These are phyloP conservation scores for Quercus cerris DNA, from an alignment of 306 rosid genomes.

Conservation along the genomic window DNA sequence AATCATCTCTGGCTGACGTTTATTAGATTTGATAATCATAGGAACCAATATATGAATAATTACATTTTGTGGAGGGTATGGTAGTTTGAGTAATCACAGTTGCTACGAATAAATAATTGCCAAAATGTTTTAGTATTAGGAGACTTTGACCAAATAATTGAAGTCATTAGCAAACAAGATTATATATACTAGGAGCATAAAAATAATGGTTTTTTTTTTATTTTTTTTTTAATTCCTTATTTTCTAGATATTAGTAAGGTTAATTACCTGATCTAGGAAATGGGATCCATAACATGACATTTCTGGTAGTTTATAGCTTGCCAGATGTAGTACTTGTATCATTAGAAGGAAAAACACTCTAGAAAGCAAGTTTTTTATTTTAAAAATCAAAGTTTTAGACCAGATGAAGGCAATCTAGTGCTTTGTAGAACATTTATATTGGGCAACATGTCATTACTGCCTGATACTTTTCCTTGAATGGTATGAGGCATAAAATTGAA, in stretches of 20 bases:
- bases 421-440: not conserved
- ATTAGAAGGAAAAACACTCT: not conserved
- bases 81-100: not conserved
- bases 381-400: not conserved
- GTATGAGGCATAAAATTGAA: not conserved
- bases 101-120: not conserved
- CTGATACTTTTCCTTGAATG: no score
- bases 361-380: not conserved
- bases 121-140: not conserved
- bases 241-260: not conserved
- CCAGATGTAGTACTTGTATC: no score
- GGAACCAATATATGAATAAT: no score
- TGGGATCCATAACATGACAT: not conserved
- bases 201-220: not conserved
- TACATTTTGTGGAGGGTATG: no score
- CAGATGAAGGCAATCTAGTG: not conserved
- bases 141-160: not conserved
- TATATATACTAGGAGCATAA: not conserved
- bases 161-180: no score
- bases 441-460: no score
- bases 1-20: no score
- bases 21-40: no score
- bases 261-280: not conserved
- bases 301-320: not conserved
- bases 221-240: not conserved